Evolutionary conservation across 2,329 filamentous ascomycete species (phyloP).

Genomic region (Emericellopsis atlantica): DNA sequence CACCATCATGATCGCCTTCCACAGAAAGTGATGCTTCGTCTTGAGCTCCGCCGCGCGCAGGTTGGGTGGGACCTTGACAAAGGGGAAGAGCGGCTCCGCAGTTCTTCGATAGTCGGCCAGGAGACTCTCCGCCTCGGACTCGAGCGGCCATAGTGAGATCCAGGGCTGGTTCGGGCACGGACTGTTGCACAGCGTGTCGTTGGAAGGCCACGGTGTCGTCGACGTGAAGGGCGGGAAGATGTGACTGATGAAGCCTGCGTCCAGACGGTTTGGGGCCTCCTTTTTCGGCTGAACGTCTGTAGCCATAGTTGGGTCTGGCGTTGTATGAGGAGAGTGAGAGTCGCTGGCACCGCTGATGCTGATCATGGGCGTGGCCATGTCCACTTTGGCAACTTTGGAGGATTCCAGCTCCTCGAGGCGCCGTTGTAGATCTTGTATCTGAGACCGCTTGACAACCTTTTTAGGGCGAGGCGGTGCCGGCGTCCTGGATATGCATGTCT

Average conservation of each 20-base stretch:
- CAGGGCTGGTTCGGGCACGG: conserved; percentile 3
- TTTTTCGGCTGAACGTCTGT: too few species aligned
- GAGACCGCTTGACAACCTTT: conserved; percentile 31
- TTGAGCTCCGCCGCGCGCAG: conserved; percentile 23
- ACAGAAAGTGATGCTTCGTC: conserved; percentile 27
- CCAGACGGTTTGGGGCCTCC: too few species aligned
- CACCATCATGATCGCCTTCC: conserved; percentile 36
- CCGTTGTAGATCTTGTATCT: conserved; percentile 37
- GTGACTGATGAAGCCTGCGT: background rate
- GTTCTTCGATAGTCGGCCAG: conserved; percentile 21
- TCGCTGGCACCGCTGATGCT: background rate
- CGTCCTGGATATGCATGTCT: conserved; percentile 31
- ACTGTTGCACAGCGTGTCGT: background rate
- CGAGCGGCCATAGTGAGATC: conserved; percentile 26
- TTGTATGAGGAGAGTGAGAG: background rate
- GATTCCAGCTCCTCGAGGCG: conserved; percentile 28
- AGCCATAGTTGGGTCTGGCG: too few species aligned
- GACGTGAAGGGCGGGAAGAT: background rate
- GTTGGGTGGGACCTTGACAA: conserved; percentile 25
- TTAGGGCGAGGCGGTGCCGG: conserved; percentile 34
- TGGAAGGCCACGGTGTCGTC: background rate
- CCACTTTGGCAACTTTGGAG: too few species aligned
- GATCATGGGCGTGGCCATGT: too few species aligned
- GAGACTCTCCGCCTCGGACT: conserved; percentile 24
- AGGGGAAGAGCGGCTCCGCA: conserved; percentile 27